These are phyloP conservation scores for Zasmidium cellare DNA, from an alignment of 2,329 filamentous ascomycete species.

Conservation along the genomic window DNA sequence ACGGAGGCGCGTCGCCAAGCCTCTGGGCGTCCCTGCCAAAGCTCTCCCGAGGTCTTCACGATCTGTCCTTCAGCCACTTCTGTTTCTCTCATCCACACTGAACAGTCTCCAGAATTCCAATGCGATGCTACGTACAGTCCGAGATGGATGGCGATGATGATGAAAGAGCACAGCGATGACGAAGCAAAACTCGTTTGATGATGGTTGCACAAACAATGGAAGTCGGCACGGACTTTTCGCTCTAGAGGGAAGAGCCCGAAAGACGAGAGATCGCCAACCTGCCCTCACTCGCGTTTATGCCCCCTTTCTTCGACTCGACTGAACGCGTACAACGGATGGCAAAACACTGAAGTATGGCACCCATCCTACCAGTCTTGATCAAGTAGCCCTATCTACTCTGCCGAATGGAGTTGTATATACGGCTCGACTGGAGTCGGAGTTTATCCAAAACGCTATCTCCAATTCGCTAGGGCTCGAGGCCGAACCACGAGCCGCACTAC, in stretches of 20 bases:
- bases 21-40: not conserved
- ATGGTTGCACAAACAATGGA: not conserved
- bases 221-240: not conserved
- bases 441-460: too few species aligned
- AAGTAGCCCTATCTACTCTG: too few species aligned
- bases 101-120: too few species aligned
- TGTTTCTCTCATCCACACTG: not conserved
- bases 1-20: not conserved
- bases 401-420: too few species aligned
- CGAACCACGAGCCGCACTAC: not conserved
- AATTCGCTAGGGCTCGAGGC: not conserved
- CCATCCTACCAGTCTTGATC: too few species aligned
- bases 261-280: not conserved
- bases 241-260: not conserved
- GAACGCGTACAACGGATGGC: too few species aligned
- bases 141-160: too few species aligned
- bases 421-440: too few species aligned
- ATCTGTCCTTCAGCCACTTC: not conserved
- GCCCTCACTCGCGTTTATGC: not conserved
- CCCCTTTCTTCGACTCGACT: too few species aligned
- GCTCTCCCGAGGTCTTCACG: not conserved
- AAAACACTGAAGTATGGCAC: too few species aligned
- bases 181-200: not conserved
- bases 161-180: not conserved
- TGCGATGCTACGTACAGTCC: not conserved